Evolutionary conservation across 2,329 filamentous ascomycete genomes (phyloP), one percentile per base, ranked within the genome.

Genomic region (Claviceps digitariae): DNA sequence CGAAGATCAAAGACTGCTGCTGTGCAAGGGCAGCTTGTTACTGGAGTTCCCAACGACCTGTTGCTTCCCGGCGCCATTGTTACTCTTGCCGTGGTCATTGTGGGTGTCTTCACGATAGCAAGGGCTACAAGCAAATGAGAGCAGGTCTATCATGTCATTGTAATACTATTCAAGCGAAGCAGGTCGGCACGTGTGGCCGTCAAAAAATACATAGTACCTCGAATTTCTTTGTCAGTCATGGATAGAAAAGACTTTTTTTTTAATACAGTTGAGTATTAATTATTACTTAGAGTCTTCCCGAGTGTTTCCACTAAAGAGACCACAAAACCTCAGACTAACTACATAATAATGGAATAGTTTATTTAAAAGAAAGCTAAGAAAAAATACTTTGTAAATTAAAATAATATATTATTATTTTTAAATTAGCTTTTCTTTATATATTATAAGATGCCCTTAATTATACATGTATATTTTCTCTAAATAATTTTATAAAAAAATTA

Each of bases 41-140:
- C 84, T 2, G 93, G 93, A 52, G 86, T 98, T 36, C 90, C 93
- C 9, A 98, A 98, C 64, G 93, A 98, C 64, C 74, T 97, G 52
- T 75, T 98, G 20, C 78, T 97, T 44, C 93, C 93, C 0, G 93
- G 93, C 59, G 93, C 93, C 21, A 91, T 98, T 66, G 90, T 93
- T 54, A 90, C 90, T n/a, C 72, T 98, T 64, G 93, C 91, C 10
- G 88, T 94, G 45, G 90, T 95, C 40, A 95, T 98, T 69, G 77
- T 94, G 43, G 88, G 87, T 59, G 91, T 97, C 12, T 98, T 98
- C 72, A 83, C 90, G 44, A 82, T 98, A 62, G 83, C 87, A 56
- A 82, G 90, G 58, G 72, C 83, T 57, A 74, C 75, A 38, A 78
- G 74, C 68, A 69, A 77, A 64, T 80, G 71, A 65, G 60, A 57